Conservation (phyloP, 495 filamentous ascomycete species). For the Penicillium ucsense region DNA sequence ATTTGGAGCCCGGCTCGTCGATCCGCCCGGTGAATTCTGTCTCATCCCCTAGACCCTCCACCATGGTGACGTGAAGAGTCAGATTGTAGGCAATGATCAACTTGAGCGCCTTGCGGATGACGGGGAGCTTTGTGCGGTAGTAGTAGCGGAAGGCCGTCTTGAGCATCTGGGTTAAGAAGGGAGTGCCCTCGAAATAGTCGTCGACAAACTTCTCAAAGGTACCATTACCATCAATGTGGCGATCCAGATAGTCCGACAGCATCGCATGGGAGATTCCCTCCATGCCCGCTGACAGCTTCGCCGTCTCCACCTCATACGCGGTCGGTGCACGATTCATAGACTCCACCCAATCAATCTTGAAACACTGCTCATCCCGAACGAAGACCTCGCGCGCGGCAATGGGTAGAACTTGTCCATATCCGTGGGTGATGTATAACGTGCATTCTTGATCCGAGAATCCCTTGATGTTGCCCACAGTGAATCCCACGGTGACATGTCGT, state of each 20-base stretch:
- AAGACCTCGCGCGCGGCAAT: conserved; percentile 85
- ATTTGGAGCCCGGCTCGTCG: conserved; percentile 65
- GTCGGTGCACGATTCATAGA: conserved; percentile 59
- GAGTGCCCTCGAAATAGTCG: conserved; percentile 87
- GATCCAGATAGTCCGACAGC: conserved; percentile 81
- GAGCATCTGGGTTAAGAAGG: conserved; percentile 84
- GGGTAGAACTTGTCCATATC: conserved; percentile 79
- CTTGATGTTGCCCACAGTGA: conserved; percentile 88
- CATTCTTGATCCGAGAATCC: conserved; percentile 76
- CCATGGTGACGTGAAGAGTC: conserved; percentile 82
- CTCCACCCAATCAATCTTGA: conserved; percentile 86
- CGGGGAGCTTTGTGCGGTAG: conserved; percentile 66
- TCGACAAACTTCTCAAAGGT: conserved; percentile 83
- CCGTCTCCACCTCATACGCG: conserved; percentile 74
- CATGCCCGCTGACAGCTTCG: conserved; percentile 72
- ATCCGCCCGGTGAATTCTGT: conserved; percentile 70
- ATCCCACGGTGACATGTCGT: conserved; percentile 72
- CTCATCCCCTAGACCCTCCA: conserved; percentile 78
- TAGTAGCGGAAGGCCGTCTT: conserved; percentile 91
- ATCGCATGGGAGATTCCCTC: conserved; percentile 69
- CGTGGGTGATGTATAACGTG: conserved; percentile 74
- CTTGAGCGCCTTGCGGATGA: conserved; percentile 86
- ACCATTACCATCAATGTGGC: conserved; percentile 71
- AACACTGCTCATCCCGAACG: conserved; percentile 84
- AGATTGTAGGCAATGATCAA: conserved; percentile 88